phyloP scores from a whole-genome alignment of 345 rosid genomes.

The Excoecaria agallocha region DNA sequence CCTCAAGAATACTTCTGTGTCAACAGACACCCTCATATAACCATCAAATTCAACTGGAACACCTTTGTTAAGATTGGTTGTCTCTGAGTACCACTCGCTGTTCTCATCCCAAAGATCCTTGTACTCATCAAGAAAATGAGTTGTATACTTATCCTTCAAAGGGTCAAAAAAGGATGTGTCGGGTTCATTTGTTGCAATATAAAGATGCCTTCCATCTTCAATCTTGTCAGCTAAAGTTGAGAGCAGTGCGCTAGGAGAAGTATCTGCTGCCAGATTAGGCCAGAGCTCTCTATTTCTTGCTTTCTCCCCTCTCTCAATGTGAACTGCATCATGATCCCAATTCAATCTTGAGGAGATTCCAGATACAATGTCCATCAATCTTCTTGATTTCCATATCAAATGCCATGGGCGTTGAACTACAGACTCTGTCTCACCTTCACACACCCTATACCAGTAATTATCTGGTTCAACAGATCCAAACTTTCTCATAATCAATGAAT shows the following conservation, averaged over 20 bases:
- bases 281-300: constrained; percentile 72
- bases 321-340: constrained; percentile 88
- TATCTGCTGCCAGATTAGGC: constrained; percentile 83
- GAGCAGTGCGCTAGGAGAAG: constrained; percentile 63
- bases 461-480: constrained; percentile 88
- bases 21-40: constrained; percentile 84
- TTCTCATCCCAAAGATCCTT: constrained; percentile 82
- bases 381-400: constrained; percentile 83
- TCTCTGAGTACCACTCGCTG: constrained; percentile 90
- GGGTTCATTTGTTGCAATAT: constrained; percentile 80
- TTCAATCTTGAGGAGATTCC: constrained; percentile 67
- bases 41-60: constrained; percentile 86
- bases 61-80: constrained; percentile 72
- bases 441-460: constrained; percentile 95
- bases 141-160: constrained; percentile 71
- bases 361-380: constrained; percentile 85
- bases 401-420: constrained; percentile 82
- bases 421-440: constrained; percentile 87
- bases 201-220: constrained; percentile 75
- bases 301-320: constrained; percentile 83
- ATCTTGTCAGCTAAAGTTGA: constrained; percentile 62
- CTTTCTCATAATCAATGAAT: constrained; percentile 83
- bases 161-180: constrained; percentile 66
- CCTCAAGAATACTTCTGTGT: constrained; percentile 88
- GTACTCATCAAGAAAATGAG: constrained; percentile 82